These are phyloP conservation scores for Daldinia loculata DNA, from an alignment of 495 filamentous ascomycete genomes.

Conservation along the genomic window DNA sequence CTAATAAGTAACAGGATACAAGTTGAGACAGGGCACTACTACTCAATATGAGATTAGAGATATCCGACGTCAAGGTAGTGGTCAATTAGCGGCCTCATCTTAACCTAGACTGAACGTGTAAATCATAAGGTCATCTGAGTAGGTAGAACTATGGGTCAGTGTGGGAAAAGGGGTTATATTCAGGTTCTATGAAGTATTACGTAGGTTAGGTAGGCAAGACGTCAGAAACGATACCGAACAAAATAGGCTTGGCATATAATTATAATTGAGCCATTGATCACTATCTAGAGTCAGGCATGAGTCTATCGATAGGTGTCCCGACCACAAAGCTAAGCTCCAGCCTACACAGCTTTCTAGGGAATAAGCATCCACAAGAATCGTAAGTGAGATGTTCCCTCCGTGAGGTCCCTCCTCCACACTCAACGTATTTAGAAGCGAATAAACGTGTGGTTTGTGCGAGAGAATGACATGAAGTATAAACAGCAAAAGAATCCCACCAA, in stretches of 20 bases:
- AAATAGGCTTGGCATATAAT: conserved; percentile 21
- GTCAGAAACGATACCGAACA: not conserved
- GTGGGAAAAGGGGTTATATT: conserved; percentile 37
- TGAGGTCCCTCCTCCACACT: conserved; percentile 37
- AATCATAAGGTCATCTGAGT: too few species aligned
- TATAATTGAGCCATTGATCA: conserved; percentile 42
- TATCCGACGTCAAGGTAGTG: too few species aligned
- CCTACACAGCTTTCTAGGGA: conserved; percentile 33
- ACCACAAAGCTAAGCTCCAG: conserved; percentile 32
- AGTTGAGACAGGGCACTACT: too few species aligned
- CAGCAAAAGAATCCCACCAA: conserved; percentile 38
- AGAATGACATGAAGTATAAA: conserved; percentile 48
- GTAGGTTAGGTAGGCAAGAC: not conserved
- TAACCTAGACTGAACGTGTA: too few species aligned
- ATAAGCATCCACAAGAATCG: conserved; percentile 46
- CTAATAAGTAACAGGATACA: too few species aligned
- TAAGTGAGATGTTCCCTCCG: conserved; percentile 45
- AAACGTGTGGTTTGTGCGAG: conserved; percentile 36
- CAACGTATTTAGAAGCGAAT: conserved; percentile 41
- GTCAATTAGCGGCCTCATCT: too few species aligned
- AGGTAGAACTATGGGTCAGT: too few species aligned
- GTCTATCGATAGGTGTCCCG: conserved; percentile 23
- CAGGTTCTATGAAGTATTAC: not conserved
- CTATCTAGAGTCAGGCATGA: conserved; percentile 36
- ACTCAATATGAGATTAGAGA: too few species aligned